Percentiles rank a stretch among this genome's conserved stretches.
These are phyloP conservation scores for Graphilbum ipis-grandicollis DNA, from an alignment of 2,329 filamentous ascomycete species.

Conservation along the genomic window DNA sequence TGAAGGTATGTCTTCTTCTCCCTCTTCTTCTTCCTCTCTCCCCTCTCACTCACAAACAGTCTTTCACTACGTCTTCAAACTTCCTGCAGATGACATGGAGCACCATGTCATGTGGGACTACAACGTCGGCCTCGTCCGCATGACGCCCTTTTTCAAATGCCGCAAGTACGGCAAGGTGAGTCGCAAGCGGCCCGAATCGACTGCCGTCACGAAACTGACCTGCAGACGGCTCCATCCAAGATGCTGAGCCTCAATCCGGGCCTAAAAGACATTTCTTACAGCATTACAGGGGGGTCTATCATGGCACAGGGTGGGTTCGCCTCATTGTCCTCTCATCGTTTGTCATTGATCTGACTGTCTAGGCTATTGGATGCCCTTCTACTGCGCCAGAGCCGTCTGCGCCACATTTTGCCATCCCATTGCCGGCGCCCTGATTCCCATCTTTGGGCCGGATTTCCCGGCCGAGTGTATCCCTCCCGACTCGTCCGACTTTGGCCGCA, in stretches of 20 bases:
- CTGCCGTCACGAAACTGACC: neutral
- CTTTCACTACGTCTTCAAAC: conserved; percentile 67
- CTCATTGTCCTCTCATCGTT: neutral
- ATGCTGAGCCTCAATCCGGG: conserved; percentile 65
- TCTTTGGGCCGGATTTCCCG: conserved; percentile 77
- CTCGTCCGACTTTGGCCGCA: conserved; percentile 45
- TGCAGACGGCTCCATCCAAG: conserved; percentile 72
- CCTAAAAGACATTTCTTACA: conserved; percentile 76
- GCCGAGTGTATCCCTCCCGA: conserved; percentile 47
- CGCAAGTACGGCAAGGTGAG: conserved; percentile 71
- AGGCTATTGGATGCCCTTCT: conserved; percentile 96
- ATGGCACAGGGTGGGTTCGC: conserved; percentile 60
- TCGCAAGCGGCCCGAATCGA: neutral
- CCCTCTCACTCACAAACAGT: conserved; percentile 28
- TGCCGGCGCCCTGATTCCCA: conserved; percentile 67
- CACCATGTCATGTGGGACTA: conserved; percentile 95
- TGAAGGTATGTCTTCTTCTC: conserved; percentile 43
- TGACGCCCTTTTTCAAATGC: conserved; percentile 90
- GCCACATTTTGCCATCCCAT: conserved; percentile 80
- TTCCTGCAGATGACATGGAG: conserved; percentile 43
- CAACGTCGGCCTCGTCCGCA: conserved; percentile 80
- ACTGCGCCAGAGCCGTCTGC: conserved; percentile 72
- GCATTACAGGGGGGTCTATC: conserved; percentile 84
- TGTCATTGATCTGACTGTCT: neutral
- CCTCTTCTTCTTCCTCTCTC: neutral